Percentiles rank a stretch among this genome's conserved stretches.
phyloP scores from a whole-genome alignment of 1,284 basidiomycete species.

The Trametes sp. region DNA sequence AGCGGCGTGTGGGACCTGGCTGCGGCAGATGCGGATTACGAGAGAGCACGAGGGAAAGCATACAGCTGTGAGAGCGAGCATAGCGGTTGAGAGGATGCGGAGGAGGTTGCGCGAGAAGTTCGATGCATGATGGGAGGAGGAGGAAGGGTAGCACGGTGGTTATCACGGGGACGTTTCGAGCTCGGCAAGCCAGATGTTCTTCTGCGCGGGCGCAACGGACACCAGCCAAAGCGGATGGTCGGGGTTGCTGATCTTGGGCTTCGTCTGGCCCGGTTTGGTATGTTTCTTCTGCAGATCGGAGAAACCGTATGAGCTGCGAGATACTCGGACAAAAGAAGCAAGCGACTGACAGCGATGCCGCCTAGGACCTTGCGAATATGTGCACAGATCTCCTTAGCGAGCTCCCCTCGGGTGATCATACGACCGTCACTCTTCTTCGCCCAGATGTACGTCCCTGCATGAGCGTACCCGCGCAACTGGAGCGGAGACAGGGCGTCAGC shows the following conservation, averaged over 20 bases:
- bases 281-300: slow-evolving; percentile 14
- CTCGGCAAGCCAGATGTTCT: slow-evolving; percentile 33
- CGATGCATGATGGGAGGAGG: not conserved
- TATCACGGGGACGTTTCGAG: slow-evolving; percentile 30
- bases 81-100: not conserved
- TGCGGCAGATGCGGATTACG: not conserved
- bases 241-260: slow-evolving; percentile 18
- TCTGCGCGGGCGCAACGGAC: slow-evolving; percentile 23
- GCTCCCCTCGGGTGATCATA: slow-evolving; percentile 31
- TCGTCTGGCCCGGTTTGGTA: not conserved
- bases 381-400: slow-evolving; percentile 25
- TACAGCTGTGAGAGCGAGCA: not conserved
- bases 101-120: not conserved
- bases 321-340: not conserved
- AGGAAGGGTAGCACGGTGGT: not conserved
- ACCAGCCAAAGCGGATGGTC: slow-evolving; percentile 32
- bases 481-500: not conserved
- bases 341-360: slow-evolving; percentile 18
- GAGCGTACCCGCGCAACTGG: slow-evolving; percentile 35
- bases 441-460: slow-evolving; percentile 27
- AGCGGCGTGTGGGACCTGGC: not conserved
- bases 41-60: slow-evolving; percentile 4
- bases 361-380: slow-evolving; percentile 20
- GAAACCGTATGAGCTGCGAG: not conserved
- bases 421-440: slow-evolving; percentile 20